Evolutionary conservation across 768 basidiomycete genomes (phyloP), one percentile per base, ranked within the genome.

Genomic region (Gloeophyllum trabeum): DNA sequence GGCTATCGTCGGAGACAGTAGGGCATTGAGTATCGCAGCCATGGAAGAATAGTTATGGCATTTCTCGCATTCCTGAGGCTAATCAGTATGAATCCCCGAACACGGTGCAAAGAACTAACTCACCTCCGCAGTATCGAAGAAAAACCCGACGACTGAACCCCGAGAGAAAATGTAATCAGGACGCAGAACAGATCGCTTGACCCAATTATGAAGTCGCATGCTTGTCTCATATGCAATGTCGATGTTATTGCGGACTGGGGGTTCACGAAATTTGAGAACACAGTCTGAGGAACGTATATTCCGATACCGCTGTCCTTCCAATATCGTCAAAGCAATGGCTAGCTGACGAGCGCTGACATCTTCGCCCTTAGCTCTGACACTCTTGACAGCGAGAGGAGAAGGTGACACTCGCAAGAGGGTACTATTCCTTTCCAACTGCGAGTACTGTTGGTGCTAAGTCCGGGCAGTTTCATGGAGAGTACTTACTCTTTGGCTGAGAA

Each of bases 31-130:
- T 25, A 73, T 69, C 3, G 68, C 65, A 4, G 63, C 59, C 40
- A 66, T 50, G 10, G 69, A 69, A 6, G 62, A 58, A 47, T 65
- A 72, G 44, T 73, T 72, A 12, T 62, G 62, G 25, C 65, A 43
- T 40, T 60, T 61, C 16, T 60, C 57, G 46, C 69, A 73, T 54
- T 69, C 69, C 66, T 70, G 45, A 6, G 18, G 24, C 14, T 2
- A 18, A 26, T 30, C 30, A 18, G n/a, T 4, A 30, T 36, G n/a
- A 44, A 13, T 14, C 5, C 18, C 34, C 18, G 24, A 4, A 18
- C 12, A 22, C 4, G 40, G 26, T 22, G 6, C 22, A 39, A 4
- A 42, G 13, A 37, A 32, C 5, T 18, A 21, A 49, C 61, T 46
- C 40, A 69, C 70, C 39, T 55, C 46, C 5, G 71, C 68, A 5